Percentiles rank a stretch among this genome's conserved stretches.
These are phyloP conservation scores for Podospora conica DNA, from an alignment of 495 filamentous ascomycete genomes.

Conservation along the genomic window DNA sequence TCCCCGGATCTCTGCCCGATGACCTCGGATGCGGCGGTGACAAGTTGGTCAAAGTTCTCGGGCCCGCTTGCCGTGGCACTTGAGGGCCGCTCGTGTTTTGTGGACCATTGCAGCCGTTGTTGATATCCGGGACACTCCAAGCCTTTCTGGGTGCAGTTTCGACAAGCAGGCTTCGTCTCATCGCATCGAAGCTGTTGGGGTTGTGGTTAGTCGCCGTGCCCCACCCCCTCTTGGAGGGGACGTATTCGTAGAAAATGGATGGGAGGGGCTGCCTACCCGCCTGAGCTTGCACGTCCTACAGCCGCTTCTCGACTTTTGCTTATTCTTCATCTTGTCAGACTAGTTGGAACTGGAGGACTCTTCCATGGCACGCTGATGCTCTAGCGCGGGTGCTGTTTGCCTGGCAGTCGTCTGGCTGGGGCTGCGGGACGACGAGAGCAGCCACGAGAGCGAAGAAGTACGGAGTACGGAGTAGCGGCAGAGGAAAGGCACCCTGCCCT, in stretches of 20 bases:
- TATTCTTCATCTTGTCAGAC: constrained; percentile 27
- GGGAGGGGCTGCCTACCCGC: constrained; percentile 20
- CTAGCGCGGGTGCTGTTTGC: not conserved
- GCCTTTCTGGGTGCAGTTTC: constrained; percentile 28
- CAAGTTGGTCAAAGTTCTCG: constrained; percentile 29
- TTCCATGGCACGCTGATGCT: not conserved
- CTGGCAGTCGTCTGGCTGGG: not conserved
- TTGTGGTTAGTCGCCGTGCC: constrained; percentile 1
- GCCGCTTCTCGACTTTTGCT: constrained; percentile 29
- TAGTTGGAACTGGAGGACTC: not conserved
- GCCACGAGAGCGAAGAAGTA: not conserved
- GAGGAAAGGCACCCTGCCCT: not conserved
- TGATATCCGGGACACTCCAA: constrained; percentile 31
- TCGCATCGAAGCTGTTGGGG: constrained; percentile 27
- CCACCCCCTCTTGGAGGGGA: not conserved
- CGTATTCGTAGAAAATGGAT: not conserved
- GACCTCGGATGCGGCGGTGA: constrained; percentile 28
- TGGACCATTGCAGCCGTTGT: constrained; percentile 33
- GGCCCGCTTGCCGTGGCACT: constrained; percentile 18
- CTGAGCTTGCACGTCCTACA: constrained; percentile 30
- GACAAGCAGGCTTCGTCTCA: constrained; percentile 27
- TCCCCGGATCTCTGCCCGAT: constrained; percentile 11
- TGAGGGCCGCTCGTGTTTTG: constrained; percentile 26
- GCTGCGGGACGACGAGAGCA: not conserved
- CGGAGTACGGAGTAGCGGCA: not conserved